phyloP scores from a whole-genome alignment of 768 basidiomycete species.

The Sistotremastrum niveocremeum region DNA sequence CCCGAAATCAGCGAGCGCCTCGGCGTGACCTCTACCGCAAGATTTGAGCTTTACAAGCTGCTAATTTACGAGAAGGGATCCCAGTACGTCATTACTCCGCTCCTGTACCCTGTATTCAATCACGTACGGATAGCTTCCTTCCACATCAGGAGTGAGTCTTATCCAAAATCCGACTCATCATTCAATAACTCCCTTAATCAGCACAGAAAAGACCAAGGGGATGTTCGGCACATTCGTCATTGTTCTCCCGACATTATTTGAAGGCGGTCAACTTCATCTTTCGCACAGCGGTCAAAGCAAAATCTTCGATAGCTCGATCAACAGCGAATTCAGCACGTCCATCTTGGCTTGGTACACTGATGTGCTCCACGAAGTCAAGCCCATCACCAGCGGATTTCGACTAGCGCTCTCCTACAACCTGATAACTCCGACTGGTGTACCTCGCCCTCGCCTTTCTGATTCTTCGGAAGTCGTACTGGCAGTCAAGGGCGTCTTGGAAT shows the following conservation, averaged over 20 bases:
- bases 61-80: constrained; percentile 35
- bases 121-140: too few species aligned
- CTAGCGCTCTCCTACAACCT: constrained; percentile 40
- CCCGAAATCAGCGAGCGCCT: constrained; percentile 21
- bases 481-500: constrained; percentile 21
- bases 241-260: constrained; percentile 31
- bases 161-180: too few species aligned
- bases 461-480: constrained; percentile 9
- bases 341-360: constrained; percentile 41
- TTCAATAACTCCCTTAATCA: background rate
- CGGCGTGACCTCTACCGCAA: constrained; percentile 22
- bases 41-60: constrained; percentile 32
- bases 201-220: constrained; percentile 31
- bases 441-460: constrained; percentile 16
- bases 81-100: too few species aligned
- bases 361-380: constrained; percentile 36
- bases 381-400: constrained; percentile 33
- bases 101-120: too few species aligned
- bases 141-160: constrained; percentile 33
- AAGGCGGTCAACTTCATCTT: constrained; percentile 32
- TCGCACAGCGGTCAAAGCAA: constrained; percentile 22
- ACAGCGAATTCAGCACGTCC: constrained; percentile 21
- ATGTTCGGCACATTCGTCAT: constrained; percentile 42
- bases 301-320: constrained; percentile 22
- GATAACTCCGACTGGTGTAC: constrained; percentile 16